Base-by-base conservation (phyloP, 768 basidiomycete genomes). In the Leccinum uliginosum region DNA sequence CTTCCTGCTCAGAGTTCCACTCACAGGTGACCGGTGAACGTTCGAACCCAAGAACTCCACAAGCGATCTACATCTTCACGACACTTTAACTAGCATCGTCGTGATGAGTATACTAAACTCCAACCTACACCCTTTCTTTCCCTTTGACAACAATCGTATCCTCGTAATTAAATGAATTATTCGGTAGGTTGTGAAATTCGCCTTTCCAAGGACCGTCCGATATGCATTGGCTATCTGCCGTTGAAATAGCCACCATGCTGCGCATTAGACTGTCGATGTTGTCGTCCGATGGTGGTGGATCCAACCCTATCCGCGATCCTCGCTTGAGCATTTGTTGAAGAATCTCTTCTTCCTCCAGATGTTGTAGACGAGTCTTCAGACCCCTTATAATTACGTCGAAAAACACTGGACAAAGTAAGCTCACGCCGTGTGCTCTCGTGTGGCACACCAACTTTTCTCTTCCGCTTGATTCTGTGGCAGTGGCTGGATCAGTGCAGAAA, bases 321-420 rank as follows among this genome's bases (percentile, higher is more conserved):
- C 69, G 71, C 49, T 73, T 68, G 30, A 75, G 62, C 34, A 69
- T 68, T 40, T 73, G 74, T 54, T 78, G 78, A 50, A 80, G 71
- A 34, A 70, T 64, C 48, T 77, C 77, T 56, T 81, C 73, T 48
- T 79, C 76, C 51, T 80, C 76, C n/a, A 80, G 60, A 24, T 71
- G 62, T 44, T 69, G 71, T 21, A 80, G 69, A 17, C 71, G 70
- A 38, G 61, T 61, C 14, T 74, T 72, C 44, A 80, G 70, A 15
- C 71, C 70, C 12, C 56, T 57, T 67, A 81, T 65, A 43, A 81
- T 76, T n/a, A 64, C 59, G 26, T 71, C 67, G 51, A 69, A 68
- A 49, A 78, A 62, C 54, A 54, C 78, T 79, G 55, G 21, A 29
- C 17, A 56, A 54, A 30, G 43, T 62, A 38, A 60, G 59, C 23